Evolutionary conservation across 2,329 filamentous ascomycete genomes (phyloP).

Genomic region (Thelonectria blattea): DNA sequence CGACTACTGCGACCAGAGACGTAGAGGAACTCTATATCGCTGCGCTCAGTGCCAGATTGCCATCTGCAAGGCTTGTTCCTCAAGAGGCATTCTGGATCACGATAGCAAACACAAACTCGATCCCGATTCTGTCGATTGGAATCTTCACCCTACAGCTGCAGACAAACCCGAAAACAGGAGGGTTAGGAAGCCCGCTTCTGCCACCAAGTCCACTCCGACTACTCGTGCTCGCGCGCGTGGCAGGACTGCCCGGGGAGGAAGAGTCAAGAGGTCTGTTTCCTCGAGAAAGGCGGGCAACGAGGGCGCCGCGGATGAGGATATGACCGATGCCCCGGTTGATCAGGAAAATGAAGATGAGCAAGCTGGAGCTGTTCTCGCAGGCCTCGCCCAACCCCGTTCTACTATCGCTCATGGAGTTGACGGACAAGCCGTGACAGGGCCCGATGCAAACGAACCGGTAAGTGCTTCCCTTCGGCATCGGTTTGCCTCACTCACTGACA

Average conservation of each 20-base stretch:
- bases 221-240: background rate
- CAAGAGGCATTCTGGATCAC: conserved; percentile 10
- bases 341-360: background rate
- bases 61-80: conserved; percentile 15
- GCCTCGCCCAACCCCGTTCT: background rate
- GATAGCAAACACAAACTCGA: conserved; percentile 17
- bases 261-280: background rate
- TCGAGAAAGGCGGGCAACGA: background rate
- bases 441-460: background rate
- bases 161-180: conserved; percentile 5
- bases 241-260: background rate
- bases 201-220: background rate
- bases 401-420: background rate
- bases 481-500: background rate
- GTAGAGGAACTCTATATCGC: conserved; percentile 13
- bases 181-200: background rate
- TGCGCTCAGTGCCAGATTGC: conserved; percentile 17
- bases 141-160: conserved; percentile 4
- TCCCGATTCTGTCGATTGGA: conserved; percentile 8
- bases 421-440: background rate
- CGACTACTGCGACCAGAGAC: conserved; percentile 18
- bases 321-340: background rate
- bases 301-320: background rate
- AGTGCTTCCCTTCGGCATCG: too few relatives aligned
- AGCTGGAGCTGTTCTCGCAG: background rate